Evolutionary conservation across 768 basidiomycete genomes (phyloP).

Genomic region (Suillus alpinus): DNA sequence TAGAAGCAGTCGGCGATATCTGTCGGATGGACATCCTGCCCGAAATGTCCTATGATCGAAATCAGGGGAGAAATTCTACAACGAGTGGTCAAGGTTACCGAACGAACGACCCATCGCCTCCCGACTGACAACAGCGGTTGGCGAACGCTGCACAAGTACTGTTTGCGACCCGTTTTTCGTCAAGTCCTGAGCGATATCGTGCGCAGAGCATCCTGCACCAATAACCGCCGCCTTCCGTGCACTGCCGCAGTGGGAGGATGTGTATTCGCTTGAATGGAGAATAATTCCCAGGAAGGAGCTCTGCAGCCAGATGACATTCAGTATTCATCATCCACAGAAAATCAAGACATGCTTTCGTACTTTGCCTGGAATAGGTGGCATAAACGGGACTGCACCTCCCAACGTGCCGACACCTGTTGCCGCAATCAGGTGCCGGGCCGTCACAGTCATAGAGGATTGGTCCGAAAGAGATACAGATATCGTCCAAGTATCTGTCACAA

Average conservation of each 20-base stretch:
- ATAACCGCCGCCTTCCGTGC: conserved; percentile 4
- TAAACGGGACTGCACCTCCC: neutral
- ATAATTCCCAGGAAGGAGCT: neutral
- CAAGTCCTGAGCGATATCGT: conserved; percentile 11
- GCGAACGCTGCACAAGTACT: too few species aligned
- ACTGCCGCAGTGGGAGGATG: neutral
- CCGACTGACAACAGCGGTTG: too few species aligned
- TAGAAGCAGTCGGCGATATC: conserved; percentile 9
- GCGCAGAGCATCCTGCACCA: conserved; percentile 10
- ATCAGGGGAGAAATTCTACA: neutral
- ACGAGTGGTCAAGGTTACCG: neutral
- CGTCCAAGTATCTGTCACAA: neutral
- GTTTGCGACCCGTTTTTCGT: neutral
- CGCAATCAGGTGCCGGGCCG: neutral
- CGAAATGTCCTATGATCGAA: conserved; percentile 1
- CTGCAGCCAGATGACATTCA: neutral
- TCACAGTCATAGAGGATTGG: neutral
- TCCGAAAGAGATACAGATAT: neutral
- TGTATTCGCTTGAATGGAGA: conserved; percentile 1
- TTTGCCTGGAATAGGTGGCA: neutral
- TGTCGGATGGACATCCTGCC: conserved; percentile 7
- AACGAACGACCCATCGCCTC: conserved; percentile 3
- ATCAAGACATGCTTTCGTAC: neutral
- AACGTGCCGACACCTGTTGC: conserved; percentile 4
- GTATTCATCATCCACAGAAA: neutral